These are phyloP conservation scores for Populus simonii DNA, from an alignment of 345 rosid species.

Conservation along the genomic window DNA sequence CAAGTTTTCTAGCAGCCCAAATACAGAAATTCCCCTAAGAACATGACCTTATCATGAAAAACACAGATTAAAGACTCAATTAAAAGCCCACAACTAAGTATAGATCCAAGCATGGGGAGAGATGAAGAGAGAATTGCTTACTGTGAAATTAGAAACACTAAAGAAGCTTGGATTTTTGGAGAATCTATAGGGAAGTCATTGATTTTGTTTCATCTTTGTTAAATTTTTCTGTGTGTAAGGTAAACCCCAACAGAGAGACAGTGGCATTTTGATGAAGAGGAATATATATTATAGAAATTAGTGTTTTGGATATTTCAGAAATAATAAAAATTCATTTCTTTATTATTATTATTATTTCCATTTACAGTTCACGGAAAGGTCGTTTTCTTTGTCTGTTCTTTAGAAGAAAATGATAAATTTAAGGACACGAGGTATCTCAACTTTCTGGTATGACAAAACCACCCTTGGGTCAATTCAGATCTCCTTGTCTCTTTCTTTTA, in stretches of 20 bases:
- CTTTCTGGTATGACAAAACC: conserved; percentile 1
- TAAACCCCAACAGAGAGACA: conserved; percentile 35
- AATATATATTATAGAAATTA: background rate
- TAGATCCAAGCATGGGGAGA: background rate
- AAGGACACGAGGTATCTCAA: background rate
- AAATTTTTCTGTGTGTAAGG: conserved; percentile 9
- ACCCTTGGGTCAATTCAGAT: background rate
- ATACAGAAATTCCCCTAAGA: background rate
- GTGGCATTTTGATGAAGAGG: conserved; percentile 22
- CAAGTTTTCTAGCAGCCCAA: conserved; percentile 10
- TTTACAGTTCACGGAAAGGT: conserved; percentile 10
- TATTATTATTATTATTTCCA: background rate
- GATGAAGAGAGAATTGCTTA: conserved; percentile 13
- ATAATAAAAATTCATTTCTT: background rate
- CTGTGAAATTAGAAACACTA: conserved; percentile 17
- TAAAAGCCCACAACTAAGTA: background rate
- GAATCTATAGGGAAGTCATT: conserved; percentile 15
- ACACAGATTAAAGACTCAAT: background rate
- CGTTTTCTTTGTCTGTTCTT: conserved; percentile 18
- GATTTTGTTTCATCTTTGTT: conserved; percentile 15
- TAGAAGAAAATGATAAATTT: conserved; percentile 3
- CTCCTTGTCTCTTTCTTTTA: background rate
- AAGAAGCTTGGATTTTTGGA: conserved; percentile 1
- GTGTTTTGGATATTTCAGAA: background rate
- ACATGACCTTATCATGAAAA: background rate